Conservation (phyloP, 768 basidiomycete species). For the Suillus plorans region DNA sequence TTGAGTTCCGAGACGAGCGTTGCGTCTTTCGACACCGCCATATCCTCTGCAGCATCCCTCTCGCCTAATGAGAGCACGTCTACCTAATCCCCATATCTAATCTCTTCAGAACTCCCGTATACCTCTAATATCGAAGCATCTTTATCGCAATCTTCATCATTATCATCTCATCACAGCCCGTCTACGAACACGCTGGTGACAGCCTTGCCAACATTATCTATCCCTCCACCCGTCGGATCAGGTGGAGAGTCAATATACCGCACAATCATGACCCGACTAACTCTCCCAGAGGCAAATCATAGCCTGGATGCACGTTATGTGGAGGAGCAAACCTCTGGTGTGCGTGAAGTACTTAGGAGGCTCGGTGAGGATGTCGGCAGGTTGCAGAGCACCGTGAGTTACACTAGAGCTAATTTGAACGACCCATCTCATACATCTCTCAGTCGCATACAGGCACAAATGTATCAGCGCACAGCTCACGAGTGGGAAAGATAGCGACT, state of each 20-base stretch:
- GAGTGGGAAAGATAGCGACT: conserved; percentile 71
- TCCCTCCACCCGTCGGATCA: conserved; percentile 7
- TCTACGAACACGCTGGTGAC: conserved; percentile 4
- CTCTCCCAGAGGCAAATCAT: conserved; percentile 82
- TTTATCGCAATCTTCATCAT: not conserved
- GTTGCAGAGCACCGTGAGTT: conserved; percentile 69
- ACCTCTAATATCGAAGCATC: not conserved
- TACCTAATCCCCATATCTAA: not conserved
- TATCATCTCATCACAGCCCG: conserved; percentile 1
- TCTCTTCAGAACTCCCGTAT: not conserved
- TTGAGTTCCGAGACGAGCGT: not conserved
- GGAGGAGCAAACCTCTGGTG: conserved; percentile 80
- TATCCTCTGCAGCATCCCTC: not conserved
- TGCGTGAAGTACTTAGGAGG: conserved; percentile 74
- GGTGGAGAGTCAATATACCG: conserved; percentile 91
- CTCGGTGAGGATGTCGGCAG: conserved; percentile 79
- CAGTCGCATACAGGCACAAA: conserved; percentile 67
- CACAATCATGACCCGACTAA: conserved; percentile 91
- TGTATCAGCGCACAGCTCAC: conserved; percentile 57
- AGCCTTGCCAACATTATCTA: not conserved
- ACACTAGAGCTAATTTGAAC: not conserved
- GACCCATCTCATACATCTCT: not conserved
- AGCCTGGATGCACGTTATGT: conserved; percentile 83
- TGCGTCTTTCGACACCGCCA: not conserved
- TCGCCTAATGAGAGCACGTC: not conserved